phyloP scores from a whole-genome alignment of 2,329 filamentous ascomycete species.

The Xylariales sp. region DNA sequence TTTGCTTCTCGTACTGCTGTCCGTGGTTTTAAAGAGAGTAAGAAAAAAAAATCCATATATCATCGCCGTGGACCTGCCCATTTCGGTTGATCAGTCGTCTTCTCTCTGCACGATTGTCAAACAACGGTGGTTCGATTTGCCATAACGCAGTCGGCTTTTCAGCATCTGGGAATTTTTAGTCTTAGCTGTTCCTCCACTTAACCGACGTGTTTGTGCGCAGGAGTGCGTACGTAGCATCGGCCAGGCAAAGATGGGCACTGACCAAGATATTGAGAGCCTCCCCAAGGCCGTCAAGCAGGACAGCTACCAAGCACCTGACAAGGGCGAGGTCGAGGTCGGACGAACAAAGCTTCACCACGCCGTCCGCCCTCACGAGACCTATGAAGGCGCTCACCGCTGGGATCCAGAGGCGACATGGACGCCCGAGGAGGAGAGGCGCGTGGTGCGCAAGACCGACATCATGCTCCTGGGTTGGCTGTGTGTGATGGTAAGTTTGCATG shows the following conservation, averaged over 20 bases:
- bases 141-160: too few species aligned
- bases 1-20: too few species aligned
- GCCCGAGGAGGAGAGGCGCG: slow-evolving; percentile 47
- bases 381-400: slow-evolving; percentile 37
- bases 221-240: too few species aligned
- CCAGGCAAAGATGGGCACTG: slow-evolving; percentile 9
- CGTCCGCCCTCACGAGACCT: slow-evolving; percentile 25
- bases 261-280: slow-evolving; percentile 7
- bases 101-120: too few species aligned
- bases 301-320: slow-evolving; percentile 1
- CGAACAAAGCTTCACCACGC: slow-evolving; percentile 30
- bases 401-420: slow-evolving; percentile 44
- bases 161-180: too few species aligned
- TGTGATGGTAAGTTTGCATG: slow-evolving; percentile 33
- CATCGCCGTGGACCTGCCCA: too few species aligned
- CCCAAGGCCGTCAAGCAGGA: slow-evolving; percentile 1
- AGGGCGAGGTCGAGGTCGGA: slow-evolving; percentile 24
- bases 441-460: slow-evolving; percentile 49
- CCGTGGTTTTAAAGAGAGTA: too few species aligned
- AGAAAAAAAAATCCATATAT: too few species aligned
- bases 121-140: too few species aligned
- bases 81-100: too few species aligned
- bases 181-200: too few species aligned
- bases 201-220: not conserved
- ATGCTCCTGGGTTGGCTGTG: slow-evolving; percentile 37